These are phyloP conservation scores for Sporothrix phasma DNA, from an alignment of 2,329 filamentous ascomycete species.

Conservation along the genomic window DNA sequence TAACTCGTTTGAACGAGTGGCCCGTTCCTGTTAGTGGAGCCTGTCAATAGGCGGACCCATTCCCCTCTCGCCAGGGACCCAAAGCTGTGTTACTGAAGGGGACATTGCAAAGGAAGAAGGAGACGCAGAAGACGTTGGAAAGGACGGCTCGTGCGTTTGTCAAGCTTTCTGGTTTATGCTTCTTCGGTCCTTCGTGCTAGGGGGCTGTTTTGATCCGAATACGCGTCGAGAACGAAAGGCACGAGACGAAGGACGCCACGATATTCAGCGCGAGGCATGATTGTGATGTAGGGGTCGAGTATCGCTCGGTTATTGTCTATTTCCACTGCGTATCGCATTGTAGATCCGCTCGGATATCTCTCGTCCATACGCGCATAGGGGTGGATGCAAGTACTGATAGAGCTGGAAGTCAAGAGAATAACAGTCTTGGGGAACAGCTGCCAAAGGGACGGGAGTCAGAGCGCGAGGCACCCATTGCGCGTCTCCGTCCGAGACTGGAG, in stretches of 20 bases:
- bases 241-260: neutral
- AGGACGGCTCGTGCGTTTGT: too few species aligned
- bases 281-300: neutral
- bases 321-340: too few species aligned
- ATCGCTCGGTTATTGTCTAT: neutral
- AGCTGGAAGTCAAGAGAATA: neutral
- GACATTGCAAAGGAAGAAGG: neutral
- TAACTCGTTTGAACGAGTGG: neutral
- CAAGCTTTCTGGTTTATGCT: neutral
- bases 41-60: neutral
- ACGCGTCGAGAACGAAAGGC: neutral
- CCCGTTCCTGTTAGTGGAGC: neutral
- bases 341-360: neutral
- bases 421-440: neutral
- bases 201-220: neutral
- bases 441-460: too few species aligned
- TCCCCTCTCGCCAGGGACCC: neutral
- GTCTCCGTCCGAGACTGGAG: too few species aligned
- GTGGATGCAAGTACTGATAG: too few species aligned
- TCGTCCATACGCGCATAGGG: neutral
- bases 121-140: too few species aligned
- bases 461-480: too few species aligned
- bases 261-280: neutral
- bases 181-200: neutral
- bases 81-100: too few species aligned